These are phyloP conservation scores for Diaporthe longicolla DNA, from an alignment of 2,329 filamentous ascomycete species.

Conservation along the genomic window DNA sequence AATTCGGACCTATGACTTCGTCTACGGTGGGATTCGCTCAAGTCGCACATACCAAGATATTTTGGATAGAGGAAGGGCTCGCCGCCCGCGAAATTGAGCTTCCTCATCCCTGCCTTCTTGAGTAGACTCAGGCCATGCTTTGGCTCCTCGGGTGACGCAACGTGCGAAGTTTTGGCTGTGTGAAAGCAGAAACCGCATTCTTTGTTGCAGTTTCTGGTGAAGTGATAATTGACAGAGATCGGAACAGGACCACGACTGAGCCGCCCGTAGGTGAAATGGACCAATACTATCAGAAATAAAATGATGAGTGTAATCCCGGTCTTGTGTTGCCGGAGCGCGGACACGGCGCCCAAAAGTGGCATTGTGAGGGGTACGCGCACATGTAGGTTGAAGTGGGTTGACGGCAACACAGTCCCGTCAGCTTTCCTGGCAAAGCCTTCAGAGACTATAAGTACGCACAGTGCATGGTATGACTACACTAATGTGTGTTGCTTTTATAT, in stretches of 20 bases:
- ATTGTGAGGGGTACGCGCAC: background rate
- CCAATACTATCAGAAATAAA: background rate
- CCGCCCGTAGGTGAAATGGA: background rate
- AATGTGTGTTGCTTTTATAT: background rate
- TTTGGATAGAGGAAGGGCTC: conserved; percentile 55
- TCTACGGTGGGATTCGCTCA: too few species aligned
- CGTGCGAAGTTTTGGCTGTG: conserved; percentile 63
- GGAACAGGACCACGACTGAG: conserved; percentile 22
- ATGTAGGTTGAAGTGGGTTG: background rate
- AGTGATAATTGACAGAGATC: conserved; percentile 45
- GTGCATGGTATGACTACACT: background rate
- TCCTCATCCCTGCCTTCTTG: conserved; percentile 54
- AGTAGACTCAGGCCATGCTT: conserved; percentile 62
- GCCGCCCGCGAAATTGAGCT: conserved; percentile 49
- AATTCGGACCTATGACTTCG: too few species aligned
- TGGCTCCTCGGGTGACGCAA: conserved; percentile 56
- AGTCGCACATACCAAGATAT: conserved; percentile 46
- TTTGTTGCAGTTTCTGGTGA: conserved; percentile 43
- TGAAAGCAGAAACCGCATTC: conserved; percentile 70
- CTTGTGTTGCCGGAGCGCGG: background rate
- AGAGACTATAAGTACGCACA: background rate
- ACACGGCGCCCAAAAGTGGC: background rate
- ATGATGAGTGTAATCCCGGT: background rate
- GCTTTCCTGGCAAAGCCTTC: background rate
- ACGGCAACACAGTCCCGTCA: background rate